phyloP scores from a whole-genome alignment of 352 stramenopile genomes.

The Globisporangium emineosum region DNA sequence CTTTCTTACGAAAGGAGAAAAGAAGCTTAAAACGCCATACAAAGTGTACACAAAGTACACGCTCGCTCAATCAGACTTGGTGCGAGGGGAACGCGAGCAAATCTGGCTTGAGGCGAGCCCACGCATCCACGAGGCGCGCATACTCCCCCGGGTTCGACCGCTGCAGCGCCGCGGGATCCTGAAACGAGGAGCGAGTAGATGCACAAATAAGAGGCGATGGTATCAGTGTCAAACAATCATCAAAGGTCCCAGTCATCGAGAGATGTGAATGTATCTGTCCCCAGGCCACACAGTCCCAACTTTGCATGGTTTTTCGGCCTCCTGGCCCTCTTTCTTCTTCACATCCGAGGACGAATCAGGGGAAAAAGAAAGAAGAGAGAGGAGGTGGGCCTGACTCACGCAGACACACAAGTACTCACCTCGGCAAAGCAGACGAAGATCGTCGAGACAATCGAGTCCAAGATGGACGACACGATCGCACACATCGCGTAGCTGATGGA shows the following conservation, averaged over 20 bases:
- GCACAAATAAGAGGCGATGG: not conserved
- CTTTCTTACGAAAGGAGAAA: not conserved
- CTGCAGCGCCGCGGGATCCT: constrained; percentile 71
- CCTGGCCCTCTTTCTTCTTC: no score
- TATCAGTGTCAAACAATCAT: not conserved
- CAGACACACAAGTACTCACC: constrained; percentile 33
- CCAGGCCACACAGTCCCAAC: no score
- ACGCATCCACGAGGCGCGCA: constrained; percentile 63
- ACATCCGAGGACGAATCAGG: no score
- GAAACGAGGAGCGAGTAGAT: not conserved
- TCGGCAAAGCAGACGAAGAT: constrained; percentile 88
- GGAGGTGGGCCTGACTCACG: not conserved
- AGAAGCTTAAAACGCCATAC: not conserved
- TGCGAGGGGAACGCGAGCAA: constrained; percentile 29
- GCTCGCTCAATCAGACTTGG: not conserved
- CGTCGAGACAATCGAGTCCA: constrained; percentile 82
- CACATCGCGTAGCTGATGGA: constrained; percentile 86
- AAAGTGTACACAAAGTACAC: not conserved
- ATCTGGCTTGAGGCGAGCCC: constrained; percentile 68
- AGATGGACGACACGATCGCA: constrained; percentile 74
- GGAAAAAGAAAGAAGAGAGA: not conserved
- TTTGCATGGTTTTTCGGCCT: no score
- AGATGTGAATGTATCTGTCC: not conserved
- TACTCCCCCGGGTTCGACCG: constrained; percentile 71
- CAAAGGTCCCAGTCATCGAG: not conserved